A percentile compares a stretch with the other conserved stretches of the same genome.
phyloP scores from a whole-genome alignment of 805 yeast species.

The Ogataea allantospora region DNA sequence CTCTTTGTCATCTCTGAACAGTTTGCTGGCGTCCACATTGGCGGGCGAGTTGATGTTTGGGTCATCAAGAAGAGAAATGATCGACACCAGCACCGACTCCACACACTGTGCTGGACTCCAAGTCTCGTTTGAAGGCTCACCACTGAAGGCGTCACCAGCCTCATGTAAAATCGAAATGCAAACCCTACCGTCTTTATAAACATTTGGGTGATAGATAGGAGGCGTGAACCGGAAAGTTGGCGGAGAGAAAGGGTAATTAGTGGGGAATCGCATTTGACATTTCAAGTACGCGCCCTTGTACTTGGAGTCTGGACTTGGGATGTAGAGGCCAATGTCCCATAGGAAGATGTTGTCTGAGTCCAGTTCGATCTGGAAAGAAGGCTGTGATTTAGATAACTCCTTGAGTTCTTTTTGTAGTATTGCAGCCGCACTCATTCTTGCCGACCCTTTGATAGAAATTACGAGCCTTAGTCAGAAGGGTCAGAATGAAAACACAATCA shows the following conservation, averaged over 20 bases:
- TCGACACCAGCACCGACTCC: conserved; percentile 84
- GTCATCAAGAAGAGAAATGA: conserved; percentile 86
- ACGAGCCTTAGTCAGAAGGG: background rate
- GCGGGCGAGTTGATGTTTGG: conserved; percentile 95
- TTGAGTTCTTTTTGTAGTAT: conserved; percentile 37
- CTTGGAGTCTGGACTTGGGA: conserved; percentile 80
- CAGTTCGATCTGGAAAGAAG: conserved; percentile 37
- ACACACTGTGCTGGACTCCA: conserved; percentile 95
- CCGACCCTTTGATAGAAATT: background rate
- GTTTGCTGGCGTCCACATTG: conserved; percentile 92
- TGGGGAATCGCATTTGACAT: conserved; percentile 92
- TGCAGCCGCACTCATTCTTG: conserved; percentile 27
- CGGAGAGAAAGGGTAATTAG: conserved; percentile 88
- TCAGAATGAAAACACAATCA: conserved; percentile 10
- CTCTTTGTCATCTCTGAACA: conserved; percentile 78
- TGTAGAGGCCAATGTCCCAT: conserved; percentile 91
- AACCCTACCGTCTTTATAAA: conserved; percentile 86
- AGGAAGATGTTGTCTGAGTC: conserved; percentile 56
- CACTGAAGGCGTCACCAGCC: conserved; percentile 86
- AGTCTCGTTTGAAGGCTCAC: conserved; percentile 90
- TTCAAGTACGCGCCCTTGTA: conserved; percentile 94
- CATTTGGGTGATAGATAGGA: conserved; percentile 92
- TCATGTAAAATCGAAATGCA: conserved; percentile 92
- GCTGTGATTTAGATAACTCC: conserved; percentile 32
- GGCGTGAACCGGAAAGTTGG: conserved; percentile 93